Base-by-base conservation (phyloP, 345 rosid species). In the Melaleuca alternifolia region DNA sequence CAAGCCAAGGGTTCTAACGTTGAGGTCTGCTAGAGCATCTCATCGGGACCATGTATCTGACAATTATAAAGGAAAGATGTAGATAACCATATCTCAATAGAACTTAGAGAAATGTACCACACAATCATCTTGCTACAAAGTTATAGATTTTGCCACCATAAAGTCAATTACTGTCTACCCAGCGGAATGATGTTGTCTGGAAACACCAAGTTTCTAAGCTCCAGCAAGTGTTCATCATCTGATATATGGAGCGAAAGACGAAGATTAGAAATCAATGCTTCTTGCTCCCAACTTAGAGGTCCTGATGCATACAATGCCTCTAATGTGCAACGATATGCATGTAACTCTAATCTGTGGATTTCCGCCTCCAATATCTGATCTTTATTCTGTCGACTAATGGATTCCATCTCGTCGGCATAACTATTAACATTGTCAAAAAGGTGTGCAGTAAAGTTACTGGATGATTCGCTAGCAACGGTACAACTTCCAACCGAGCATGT, bases 261-360 rank as follows among this genome's bases (percentile, higher is more conserved):
- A 82, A 95, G 95, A 93, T 95, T 93, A 12, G 95, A 94, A 90
- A 95, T 89, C 88, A 94, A 89, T 85, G 93, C 90, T 91, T 96
- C 98, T 89, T 92, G 93, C 86, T 96, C 97, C 99, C 98, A 95
- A 89, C 89, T 93, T 57, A 96, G 82, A 23, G 98, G 93, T 18
- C 98, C 97, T 1, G 92, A 94, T 76, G 95, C 94, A 91, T 91
- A 90, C 86, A 94, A 87, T 59, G 92, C 93, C 89, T 85, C 90
- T 62, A 95, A 76, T 10, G 92, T 92, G 83, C 84, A 86, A 37
- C 91, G 92, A 86, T 92, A 95, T 50, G 96, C 94, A 85, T 90
- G 93, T 85, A 93, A 91, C 87, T 95, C 98, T 71, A 92, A 88
- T 86, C 92, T 93, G 92, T 94, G 96, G 76, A 92, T 89, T 83